Base-by-base conservation (phyloP, 2,329 filamentous ascomycete genomes). In the Xylariaceae sp. region DNA sequence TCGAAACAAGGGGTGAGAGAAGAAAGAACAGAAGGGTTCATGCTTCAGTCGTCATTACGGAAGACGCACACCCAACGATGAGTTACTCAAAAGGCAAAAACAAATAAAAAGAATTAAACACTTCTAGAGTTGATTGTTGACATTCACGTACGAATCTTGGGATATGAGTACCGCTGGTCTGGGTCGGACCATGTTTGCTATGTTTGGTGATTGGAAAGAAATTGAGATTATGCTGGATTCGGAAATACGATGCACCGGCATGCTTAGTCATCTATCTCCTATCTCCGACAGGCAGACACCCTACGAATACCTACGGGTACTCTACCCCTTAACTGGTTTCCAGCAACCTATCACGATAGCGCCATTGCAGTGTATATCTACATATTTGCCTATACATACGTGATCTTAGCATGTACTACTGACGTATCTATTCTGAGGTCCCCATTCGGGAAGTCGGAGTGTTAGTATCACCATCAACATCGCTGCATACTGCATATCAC, bases 231-330 rank as follows among this genome's bases (percentile, higher is more conserved):
- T 15, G 27, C 35, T 24, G 41, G 35, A 8, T 6, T 23, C 53
- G 53, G 53, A 42, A 42, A 51, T 52, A 51, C 13, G 7, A 51
- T 46, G 27, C n/a, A 26, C 53, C 53, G 47, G 10, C 11, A 3
- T 8, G 36, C 20, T 18, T 32, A 39, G 36, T 41, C 27, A 41
- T n/a, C 13, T 27, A 27, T 9, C 5, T 27, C 6, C 5, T 27
- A 9, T 9, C 24, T 6, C 24, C n/a, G n/a, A n/a, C n/a, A n/a
- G n/a, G n/a, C n/a, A n/a, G n/a, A n/a, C n/a, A n/a, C n/a, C n/a
- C n/a, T n/a, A n/a, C n/a, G n/a, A n/a, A n/a, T n/a, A n/a, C n/a
- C n/a, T n/a, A n/a, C n/a, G n/a, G n/a, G n/a, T n/a, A n/a, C n/a
- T n/a, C n/a, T n/a, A n/a, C n/a, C n/a, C n/a, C n/a, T n/a, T n/a